Evolutionary conservation across 805 yeast species (phyloP), one percentile per base, ranked within the genome.

Genomic region (Brettanomyces bruxellensis): DNA sequence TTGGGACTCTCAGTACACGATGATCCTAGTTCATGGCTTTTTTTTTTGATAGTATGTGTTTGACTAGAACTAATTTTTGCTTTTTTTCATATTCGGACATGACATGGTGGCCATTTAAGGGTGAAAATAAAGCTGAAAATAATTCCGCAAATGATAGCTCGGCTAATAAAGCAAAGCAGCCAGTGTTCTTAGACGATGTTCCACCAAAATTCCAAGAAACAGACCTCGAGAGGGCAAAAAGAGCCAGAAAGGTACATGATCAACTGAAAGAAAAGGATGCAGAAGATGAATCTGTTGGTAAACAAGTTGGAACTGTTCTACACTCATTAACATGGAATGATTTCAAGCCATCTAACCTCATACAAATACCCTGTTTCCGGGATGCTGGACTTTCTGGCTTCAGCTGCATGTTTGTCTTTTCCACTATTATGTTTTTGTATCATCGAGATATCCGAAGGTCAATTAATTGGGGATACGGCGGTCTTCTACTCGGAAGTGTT

Each of bases 381-480:
- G 90, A 84, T 45, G 87, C 93, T 0, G 86, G 85, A 52, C 62
- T 86, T 45, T 72, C 88, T 1, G 95, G 95, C 6, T 76, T 85
- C 49, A 77, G 82, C 23, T 75, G 86, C 13, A 73, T 84, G 75
- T 83, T 81, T 37, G 86, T 85, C 0, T 67, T 83, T 36, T 84
- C 86, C 0, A 67, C 81, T 0, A 80, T 83, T 28, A 81, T 85
- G 35, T 80, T 83, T 47, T 58, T 83, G 34, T 78, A 81, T 45
- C 87, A 81, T 56, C 81, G 81, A 56, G 76, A 78, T 43, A 72
- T 82, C 0, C 60, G 68, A 8, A 74, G 74, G 50, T 81, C 95
- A 1, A 70, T 78, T 13, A 86, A 90, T 58, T 90, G 96, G 96
- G 82, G 83, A 8, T 71, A 86, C 44, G 84, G 85, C 36, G 95